phyloP scores from a whole-genome alignment of 2,329 filamentous ascomycete species.

The Aspergillus hortae region DNA sequence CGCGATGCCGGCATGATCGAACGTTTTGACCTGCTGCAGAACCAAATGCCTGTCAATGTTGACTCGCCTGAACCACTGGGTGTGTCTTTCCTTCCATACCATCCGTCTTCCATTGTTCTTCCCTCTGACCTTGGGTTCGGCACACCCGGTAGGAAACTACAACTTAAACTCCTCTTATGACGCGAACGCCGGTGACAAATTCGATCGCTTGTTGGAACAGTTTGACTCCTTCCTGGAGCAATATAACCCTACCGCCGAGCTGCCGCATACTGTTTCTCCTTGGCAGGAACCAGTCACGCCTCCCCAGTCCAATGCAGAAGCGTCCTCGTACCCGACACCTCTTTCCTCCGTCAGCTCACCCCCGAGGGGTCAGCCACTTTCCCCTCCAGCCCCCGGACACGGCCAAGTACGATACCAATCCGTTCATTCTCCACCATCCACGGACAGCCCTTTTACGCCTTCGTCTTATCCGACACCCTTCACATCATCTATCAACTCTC shows the following conservation, averaged over 20 bases:
- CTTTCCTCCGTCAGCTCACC: not conserved
- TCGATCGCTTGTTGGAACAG: constrained; percentile 1
- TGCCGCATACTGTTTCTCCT: not conserved
- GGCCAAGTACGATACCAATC: not conserved
- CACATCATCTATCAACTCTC: not conserved
- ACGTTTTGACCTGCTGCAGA: not conserved
- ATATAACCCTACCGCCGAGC: not conserved
- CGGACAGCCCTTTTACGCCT: not conserved
- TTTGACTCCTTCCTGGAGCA: not conserved
- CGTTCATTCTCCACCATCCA: not conserved
- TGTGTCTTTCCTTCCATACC: not conserved
- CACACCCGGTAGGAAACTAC: constrained; percentile 1
- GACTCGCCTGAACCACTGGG: not conserved
- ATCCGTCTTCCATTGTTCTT: not conserved
- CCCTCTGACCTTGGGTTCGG: constrained; percentile 1
- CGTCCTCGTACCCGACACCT: not conserved
- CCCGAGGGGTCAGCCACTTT: not conserved
- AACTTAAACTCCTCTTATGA: not conserved
- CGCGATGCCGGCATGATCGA: constrained; percentile 1
- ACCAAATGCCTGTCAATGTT: not conserved
- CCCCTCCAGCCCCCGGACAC: not conserved
- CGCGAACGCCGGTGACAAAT: constrained; percentile 1
- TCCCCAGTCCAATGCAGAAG: not conserved
- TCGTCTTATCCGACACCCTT: not conserved
- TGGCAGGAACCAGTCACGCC: not conserved